Conservation (phyloP, 805 yeast genomes). For the Sungouiozyma ichnusensis region DNA sequence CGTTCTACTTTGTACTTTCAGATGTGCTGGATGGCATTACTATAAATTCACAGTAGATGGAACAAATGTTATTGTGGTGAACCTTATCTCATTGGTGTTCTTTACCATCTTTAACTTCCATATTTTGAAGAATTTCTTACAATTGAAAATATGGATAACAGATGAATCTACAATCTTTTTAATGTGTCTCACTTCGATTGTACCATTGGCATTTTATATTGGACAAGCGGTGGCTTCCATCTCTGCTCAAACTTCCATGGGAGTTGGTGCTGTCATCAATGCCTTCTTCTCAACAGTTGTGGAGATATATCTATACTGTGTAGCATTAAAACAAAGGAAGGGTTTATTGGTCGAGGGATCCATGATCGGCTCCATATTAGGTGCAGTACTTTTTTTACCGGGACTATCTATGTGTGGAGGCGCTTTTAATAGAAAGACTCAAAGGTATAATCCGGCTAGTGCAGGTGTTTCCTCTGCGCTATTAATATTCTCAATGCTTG, state of each 20-base stretch:
- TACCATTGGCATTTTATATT: slow-evolving; percentile 91
- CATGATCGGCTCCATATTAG: slow-evolving; percentile 85
- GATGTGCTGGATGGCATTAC: slow-evolving; percentile 86
- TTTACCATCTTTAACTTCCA: slow-evolving; percentile 77
- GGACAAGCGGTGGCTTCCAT: slow-evolving; percentile 99
- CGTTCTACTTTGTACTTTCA: slow-evolving; percentile 77
- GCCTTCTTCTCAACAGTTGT: slow-evolving; percentile 96
- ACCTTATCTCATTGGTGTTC: slow-evolving; percentile 65
- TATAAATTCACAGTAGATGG: slow-evolving; percentile 96
- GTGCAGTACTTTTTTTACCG: slow-evolving; percentile 84
- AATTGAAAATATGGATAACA: slow-evolving; percentile 30
- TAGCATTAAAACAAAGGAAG: slow-evolving; percentile 76
- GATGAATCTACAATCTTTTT: slow-evolving; percentile 58
- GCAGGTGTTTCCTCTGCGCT: slow-evolving; percentile 97
- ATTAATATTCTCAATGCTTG: slow-evolving; percentile 82
- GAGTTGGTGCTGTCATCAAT: slow-evolving; percentile 94
- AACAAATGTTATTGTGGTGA: slow-evolving; percentile 85
- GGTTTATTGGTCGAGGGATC: slow-evolving; percentile 92
- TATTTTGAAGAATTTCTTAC: slow-evolving; percentile 41
- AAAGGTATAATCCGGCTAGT: slow-evolving; percentile 87
- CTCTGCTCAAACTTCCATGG: slow-evolving; percentile 97
- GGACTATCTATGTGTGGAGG: slow-evolving; percentile 98
- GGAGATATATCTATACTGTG: slow-evolving; percentile 85
- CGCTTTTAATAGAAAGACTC: slow-evolving; percentile 84
- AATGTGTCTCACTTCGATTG: slow-evolving; percentile 69